Evolutionary conservation across 2,329 filamentous ascomycete species (phyloP), one percentile per base, ranked within the genome.

Genomic region (Periconia sp.): DNA sequence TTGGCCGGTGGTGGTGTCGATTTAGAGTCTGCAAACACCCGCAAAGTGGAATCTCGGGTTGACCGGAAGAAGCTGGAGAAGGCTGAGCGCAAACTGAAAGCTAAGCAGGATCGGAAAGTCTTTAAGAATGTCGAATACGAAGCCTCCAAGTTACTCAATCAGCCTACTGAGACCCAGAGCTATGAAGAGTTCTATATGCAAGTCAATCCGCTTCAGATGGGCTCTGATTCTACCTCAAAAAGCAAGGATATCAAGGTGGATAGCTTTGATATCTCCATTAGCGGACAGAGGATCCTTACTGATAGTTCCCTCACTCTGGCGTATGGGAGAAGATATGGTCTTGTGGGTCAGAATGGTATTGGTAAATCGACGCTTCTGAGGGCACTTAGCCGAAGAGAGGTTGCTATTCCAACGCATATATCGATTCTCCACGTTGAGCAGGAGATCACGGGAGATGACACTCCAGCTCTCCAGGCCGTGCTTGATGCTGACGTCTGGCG

Each of bases 161-260:
- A 89, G 71, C 81, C 89, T 4, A 87, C 92, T 61, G 83, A 86
- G 61, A 78, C 92, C 10, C 87, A 96, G 78, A 95, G 90, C 28
- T 99, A 99, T 69, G 94, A 99, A 73, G 94, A 99, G 70, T 97
- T 99, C 75, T 99, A 95, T 82, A 97, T 99, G 94, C 87, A 90
- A 40, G 94, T 99, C 77, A 99, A 99, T 72, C 94, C 94, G 48
- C 81, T 99, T 51, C 92, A 97, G 68, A 65, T 97, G 48, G 92
- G 91, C 40, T 75, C 79, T 16, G 84, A 85, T 46, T 81, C 85
- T 22, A 57, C 63, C 34, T 71, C 73, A 37, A 99, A 97, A 85
- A 96, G 92, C 72, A 99, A 99, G 79, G 94, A 99, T 68, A 92
- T 99, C 79, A 99, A 97, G 77, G 78, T 99, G 57, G 94, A 99